A percentile compares a stretch with the other conserved stretches of the same genome.
These are phyloP conservation scores for Schizochytrium sp. DNA, from an alignment of 108 stramenopile genomes.

Conservation along the genomic window DNA sequence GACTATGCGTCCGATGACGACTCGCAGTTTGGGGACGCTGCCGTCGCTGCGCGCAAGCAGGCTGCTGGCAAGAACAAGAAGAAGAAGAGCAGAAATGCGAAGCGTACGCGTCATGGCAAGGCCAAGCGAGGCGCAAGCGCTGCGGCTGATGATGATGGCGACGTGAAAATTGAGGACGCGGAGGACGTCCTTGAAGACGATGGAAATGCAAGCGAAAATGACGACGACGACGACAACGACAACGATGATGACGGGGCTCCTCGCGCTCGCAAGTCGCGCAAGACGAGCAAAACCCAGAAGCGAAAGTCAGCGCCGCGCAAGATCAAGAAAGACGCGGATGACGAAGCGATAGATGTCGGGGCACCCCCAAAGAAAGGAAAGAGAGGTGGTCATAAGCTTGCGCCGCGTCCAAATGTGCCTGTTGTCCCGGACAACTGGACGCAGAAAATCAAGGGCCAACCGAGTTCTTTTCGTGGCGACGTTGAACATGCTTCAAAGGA, in stretches of 20 bases:
- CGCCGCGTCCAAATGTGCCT: not conserved
- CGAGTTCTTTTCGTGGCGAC: not conserved
- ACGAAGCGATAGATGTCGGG: not conserved
- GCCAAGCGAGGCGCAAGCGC: not conserved
- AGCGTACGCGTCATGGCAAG: not conserved
- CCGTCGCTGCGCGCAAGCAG: not conserved
- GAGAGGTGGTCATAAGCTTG: not conserved
- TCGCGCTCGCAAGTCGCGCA: not conserved
- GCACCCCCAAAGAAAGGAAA: not conserved
- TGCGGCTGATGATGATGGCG: not conserved
- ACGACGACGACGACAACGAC: no score
- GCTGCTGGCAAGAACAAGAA: not conserved
- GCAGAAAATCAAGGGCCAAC: not conserved
- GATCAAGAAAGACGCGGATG: no score
- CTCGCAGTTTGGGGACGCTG: not conserved
- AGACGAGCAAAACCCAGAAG: not conserved
- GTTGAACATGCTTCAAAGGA: not conserved
- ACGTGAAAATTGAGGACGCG: not conserved
- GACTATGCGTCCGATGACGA: not conserved
- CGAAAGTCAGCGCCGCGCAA: not conserved
- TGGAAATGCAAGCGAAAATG: not conserved
- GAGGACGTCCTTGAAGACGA: not conserved
- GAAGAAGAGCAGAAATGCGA: not conserved
- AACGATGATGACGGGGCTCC: not conserved
- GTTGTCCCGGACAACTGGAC: not conserved